Percentiles rank a stretch among this genome's conserved stretches.
Evolutionary conservation across 164 flowering plant genomes (phyloP).

Genomic region (Tetracentron sinense): DNA sequence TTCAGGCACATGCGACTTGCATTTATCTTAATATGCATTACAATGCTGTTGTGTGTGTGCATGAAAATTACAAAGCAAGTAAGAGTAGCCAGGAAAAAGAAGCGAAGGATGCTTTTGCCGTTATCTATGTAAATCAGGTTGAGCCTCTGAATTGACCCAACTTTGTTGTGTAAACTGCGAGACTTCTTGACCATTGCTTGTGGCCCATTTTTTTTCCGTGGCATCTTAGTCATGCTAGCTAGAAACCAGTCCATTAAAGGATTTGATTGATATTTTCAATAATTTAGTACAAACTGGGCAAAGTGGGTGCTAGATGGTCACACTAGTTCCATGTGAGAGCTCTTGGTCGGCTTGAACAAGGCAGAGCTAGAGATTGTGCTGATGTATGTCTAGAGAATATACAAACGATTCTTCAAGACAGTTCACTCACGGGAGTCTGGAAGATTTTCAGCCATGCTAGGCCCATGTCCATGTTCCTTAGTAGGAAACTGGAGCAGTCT

Average conservation of each 20-base stretch:
- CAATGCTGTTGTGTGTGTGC: constrained; percentile 66
- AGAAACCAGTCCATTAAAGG: neutral
- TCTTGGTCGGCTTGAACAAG: too few species aligned
- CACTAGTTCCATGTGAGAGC: too few species aligned
- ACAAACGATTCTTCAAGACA: too few species aligned
- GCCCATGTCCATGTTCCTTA: too few species aligned
- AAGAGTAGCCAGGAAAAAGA: constrained; percentile 72
- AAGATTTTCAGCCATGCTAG: too few species aligned
- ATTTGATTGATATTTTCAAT: neutral
- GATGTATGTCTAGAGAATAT: too few species aligned
- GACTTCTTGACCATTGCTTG: constrained; percentile 19
- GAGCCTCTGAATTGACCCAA: neutral
- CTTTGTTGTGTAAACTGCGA: constrained; percentile 8
- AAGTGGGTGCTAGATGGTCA: neutral
- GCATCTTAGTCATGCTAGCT: neutral
- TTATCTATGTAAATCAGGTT: constrained; percentile 64
- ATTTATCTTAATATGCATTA: constrained; percentile 51
- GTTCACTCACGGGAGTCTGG: too few species aligned
- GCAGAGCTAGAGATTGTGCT: too few species aligned
- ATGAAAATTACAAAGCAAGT: constrained; percentile 86
- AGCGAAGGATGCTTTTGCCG: constrained; percentile 95
- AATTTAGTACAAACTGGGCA: neutral
- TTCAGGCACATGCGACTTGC: constrained; percentile 73
- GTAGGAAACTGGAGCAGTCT: too few species aligned
- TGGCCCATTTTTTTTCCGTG: constrained; percentile 14